These are phyloP conservation scores for Talaromyces sp. DNA, from an alignment of 2,329 filamentous ascomycete species.

Conservation along the genomic window DNA sequence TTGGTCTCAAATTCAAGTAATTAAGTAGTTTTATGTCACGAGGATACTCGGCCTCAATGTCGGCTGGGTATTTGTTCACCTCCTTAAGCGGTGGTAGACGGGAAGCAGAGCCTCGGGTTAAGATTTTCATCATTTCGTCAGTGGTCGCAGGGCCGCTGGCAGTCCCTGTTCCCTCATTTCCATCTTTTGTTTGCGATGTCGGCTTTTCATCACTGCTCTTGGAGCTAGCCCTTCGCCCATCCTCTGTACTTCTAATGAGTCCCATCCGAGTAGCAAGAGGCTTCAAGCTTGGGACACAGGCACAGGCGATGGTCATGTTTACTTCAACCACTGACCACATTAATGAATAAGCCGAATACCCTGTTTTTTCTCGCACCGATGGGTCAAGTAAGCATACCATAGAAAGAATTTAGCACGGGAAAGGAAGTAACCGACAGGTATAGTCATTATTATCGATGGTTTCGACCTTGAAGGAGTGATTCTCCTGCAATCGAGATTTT, in stretches of 20 bases:
- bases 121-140: neutral
- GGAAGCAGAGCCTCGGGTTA: neutral
- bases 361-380: neutral
- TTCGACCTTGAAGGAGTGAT: neutral
- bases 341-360: neutral
- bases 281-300: slow-evolving; percentile 36
- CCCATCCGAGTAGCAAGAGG: slow-evolving; percentile 19
- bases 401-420: neutral
- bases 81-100: neutral
- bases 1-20: neutral
- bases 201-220: neutral
- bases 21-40: neutral
- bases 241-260: no score
- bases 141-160: neutral
- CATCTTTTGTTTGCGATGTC: neutral
- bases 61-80: neutral
- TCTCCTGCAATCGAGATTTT: neutral
- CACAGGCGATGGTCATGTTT: slow-evolving; percentile 37
- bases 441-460: neutral
- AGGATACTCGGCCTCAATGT: neutral
- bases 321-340: slow-evolving; percentile 36
- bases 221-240: neutral
- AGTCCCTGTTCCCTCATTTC: neutral
- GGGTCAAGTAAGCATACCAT: neutral
- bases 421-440: neutral